phyloP scores from a whole-genome alignment of 2,329 filamentous ascomycete species.

The Trichoderma citrinoviride region DNA sequence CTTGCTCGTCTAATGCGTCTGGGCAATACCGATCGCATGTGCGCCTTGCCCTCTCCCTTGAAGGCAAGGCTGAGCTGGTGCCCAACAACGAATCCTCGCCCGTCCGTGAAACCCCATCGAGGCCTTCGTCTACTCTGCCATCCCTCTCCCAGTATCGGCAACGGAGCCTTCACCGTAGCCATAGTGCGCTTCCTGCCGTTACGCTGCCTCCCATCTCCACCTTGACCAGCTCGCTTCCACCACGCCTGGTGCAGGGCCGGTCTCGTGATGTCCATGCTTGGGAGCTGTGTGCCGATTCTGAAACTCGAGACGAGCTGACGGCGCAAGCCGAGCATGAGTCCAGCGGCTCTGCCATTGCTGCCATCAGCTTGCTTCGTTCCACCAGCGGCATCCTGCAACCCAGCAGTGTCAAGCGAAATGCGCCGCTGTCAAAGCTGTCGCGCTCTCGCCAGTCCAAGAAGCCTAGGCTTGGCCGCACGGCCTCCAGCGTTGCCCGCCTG shows the following conservation, averaged over 20 bases:
- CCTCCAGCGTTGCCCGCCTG: constrained; percentile 61
- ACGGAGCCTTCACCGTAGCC: constrained; percentile 64
- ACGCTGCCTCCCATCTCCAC: constrained; percentile 57
- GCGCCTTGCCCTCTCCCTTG: constrained; percentile 77
- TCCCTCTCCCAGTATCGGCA: constrained; percentile 48
- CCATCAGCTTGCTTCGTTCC: constrained; percentile 77
- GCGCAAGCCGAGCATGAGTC: constrained; percentile 78
- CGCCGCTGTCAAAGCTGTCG: constrained; percentile 37
- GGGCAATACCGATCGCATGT: constrained; percentile 52
- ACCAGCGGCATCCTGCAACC: constrained; percentile 53
- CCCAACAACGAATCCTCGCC: constrained; percentile 67
- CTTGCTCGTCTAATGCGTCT: constrained; percentile 42
- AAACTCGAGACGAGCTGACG: constrained; percentile 73
- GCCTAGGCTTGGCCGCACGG: constrained; percentile 58
- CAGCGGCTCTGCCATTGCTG: constrained; percentile 74
- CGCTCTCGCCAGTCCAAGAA: constrained; percentile 53
- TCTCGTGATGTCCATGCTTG: constrained; percentile 86
- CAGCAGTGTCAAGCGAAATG: constrained; percentile 66
- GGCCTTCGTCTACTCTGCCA: constrained; percentile 47
- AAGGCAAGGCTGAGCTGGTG: constrained; percentile 87
- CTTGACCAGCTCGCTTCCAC: constrained; percentile 52
- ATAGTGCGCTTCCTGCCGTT: constrained; percentile 61
- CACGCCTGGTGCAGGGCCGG: constrained; percentile 62
- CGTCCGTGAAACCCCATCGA: constrained; percentile 50
- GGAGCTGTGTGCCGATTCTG: constrained; percentile 86